These are phyloP conservation scores for Ceratobasidium sp. DNA, from an alignment of 1,284 basidiomycete genomes.

Conservation along the genomic window DNA sequence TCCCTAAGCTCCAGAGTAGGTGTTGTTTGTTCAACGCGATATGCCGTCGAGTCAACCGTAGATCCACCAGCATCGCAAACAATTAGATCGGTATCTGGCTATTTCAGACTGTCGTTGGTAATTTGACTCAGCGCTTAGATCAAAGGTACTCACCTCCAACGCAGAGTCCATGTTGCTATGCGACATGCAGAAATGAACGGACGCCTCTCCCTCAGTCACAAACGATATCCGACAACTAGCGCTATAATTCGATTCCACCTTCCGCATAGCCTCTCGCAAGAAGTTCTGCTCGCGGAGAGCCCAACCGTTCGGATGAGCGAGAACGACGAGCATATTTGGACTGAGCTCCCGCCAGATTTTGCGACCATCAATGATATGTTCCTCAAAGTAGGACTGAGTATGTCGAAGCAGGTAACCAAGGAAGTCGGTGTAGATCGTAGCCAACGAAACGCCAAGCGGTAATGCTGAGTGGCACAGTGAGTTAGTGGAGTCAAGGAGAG, in stretches of 20 bases:
- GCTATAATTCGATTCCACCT: not conserved
- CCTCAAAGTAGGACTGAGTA: conserved; percentile 32
- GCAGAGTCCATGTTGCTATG: not conserved
- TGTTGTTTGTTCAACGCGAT: not conserved
- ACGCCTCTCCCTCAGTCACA: conserved; percentile 48
- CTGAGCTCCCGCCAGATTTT: conserved; percentile 1
- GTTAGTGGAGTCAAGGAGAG: too few relatives aligned
- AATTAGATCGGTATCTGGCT: conserved; percentile 6
- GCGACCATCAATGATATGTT: conserved; percentile 3
- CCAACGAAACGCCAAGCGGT: not conserved
- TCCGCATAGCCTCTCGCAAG: conserved; percentile 6
- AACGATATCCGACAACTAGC: conserved; percentile 20
- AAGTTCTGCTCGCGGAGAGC: conserved; percentile 35
- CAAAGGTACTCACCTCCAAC: not conserved
- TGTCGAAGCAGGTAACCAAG: conserved; percentile 37
- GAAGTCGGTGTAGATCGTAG: conserved; percentile 34
- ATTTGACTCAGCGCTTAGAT: not conserved
- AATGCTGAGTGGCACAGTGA: conserved; percentile 3
- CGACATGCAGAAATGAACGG: conserved; percentile 45
- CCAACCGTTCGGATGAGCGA: conserved; percentile 46
- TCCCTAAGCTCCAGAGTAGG: conserved; percentile 37
- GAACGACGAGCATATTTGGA: conserved; percentile 4
- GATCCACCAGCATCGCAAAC: conserved; percentile 24
- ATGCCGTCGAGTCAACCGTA: conserved; percentile 8
- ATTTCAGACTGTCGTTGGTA: not conserved